Base-by-base conservation (phyloP, 2,329 filamentous ascomycete genomes). In the Fusarium sp. region DNA sequence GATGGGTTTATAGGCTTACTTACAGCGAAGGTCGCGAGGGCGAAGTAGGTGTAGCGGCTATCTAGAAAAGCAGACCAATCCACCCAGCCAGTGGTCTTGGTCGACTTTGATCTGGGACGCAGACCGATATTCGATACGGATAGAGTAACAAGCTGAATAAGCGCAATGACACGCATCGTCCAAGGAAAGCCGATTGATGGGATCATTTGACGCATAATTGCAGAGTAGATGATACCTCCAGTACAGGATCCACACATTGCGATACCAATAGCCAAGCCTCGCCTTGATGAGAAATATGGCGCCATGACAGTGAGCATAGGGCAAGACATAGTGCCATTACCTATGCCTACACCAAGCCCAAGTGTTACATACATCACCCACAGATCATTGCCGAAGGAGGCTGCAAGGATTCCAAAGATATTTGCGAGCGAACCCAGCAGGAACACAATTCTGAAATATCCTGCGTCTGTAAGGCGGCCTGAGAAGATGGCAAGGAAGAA, bases 51-150 rank as follows among this genome's bases (percentile, higher is more conserved):
- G 3, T 56, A 56, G 5, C 42, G 33, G 6, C 13, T 3, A 1
- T 59, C 56, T 2, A 3, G 20, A 15, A 59, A 59, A 7, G 51
- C 56, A 1, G 40, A 33, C 50, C 40, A 59, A 15, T 56, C 56
- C 15, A 59, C 6, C 26, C 34, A 56, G 2, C 42, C 26, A 3
- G 50, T 13, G 2, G 4, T 15, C 4, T 17, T 38, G 7, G 3
- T n/a, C 4, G 7, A 13, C 13, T 38, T 15, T 5, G n/a, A 14
- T 18, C 26, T 55, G 2, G 49, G 56, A 5, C 24, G n/a, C 26
- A 45, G 15, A 7, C 33, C 55, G 1, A 45, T 7, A 9, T 55
- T 26, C 1, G 56, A 40, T 11, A 55, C 14, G 0, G 4, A 26
- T 7, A 59, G 17, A 1, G 49, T 59, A 1, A 54, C 20, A 15